A percentile compares a stretch with the other conserved stretches of the same genome.
Evolutionary conservation across 1,139 yeast species (phyloP).

Genomic region (Candida pseudoviswanathii): DNA sequence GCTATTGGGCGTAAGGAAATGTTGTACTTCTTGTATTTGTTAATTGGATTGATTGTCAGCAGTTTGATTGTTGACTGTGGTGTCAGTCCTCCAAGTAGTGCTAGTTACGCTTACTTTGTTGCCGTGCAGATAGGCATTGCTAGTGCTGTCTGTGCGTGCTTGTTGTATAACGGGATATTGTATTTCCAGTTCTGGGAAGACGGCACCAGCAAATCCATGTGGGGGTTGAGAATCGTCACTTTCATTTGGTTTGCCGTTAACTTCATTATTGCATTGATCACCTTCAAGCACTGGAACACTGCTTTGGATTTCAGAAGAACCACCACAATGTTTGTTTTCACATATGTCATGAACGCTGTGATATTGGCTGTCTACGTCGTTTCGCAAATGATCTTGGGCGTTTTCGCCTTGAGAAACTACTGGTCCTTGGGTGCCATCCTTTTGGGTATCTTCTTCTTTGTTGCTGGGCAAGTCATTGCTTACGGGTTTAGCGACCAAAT

Average conservation of each 20-base stretch:
- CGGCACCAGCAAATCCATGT: conserved; percentile 70
- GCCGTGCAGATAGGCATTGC: conserved; percentile 76
- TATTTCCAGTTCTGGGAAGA: conserved; percentile 95
- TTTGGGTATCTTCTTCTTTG: conserved; percentile 71
- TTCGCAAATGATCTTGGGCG: conserved; percentile 71
- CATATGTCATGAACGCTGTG: conserved; percentile 70
- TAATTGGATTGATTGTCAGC: conserved; percentile 58
- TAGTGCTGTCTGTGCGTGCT: conserved; percentile 67
- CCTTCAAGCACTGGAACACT: conserved; percentile 71
- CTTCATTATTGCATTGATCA: conserved; percentile 67
- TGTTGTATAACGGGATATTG: conserved; percentile 73
- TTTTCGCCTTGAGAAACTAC: conserved; percentile 66
- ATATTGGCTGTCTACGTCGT: conserved; percentile 62
- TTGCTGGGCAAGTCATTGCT: conserved; percentile 74
- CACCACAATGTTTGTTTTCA: conserved; percentile 64
- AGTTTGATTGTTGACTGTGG: conserved; percentile 88
- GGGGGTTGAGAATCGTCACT: conserved; percentile 53
- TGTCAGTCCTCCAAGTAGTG: conserved; percentile 83
- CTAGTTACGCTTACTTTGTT: conserved; percentile 78
- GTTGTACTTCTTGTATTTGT: conserved; percentile 68
- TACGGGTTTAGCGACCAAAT: conserved; percentile 68
- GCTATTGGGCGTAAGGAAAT: conserved; percentile 93
- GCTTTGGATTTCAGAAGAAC: conserved; percentile 50
- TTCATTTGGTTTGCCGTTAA: conserved; percentile 58
- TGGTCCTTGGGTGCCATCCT: conserved; percentile 89